Evolutionary conservation across 176 grass and related monocot genomes (phyloP).

Genomic region (Avena atlantica): DNA sequence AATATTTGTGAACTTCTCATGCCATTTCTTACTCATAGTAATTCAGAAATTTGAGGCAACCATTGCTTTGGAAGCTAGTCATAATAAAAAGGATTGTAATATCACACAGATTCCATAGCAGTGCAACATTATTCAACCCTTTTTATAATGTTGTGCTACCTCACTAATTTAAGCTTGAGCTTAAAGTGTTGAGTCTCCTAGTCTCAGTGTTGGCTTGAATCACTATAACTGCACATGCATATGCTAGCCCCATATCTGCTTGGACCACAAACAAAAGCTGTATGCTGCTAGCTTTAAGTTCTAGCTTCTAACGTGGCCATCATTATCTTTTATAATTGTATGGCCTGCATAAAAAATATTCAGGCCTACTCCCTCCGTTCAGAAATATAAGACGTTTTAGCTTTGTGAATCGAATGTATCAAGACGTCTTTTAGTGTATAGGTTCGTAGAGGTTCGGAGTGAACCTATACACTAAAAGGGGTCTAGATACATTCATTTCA

Average conservation of each 20-base stretch:
- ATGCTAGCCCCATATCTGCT: not conserved
- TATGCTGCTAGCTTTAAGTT: conserved; percentile 5
- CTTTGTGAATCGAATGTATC: no score
- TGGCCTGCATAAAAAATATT: not conserved
- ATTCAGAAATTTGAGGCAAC: not conserved
- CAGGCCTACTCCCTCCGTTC: not conserved
- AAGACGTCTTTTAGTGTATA: no score
- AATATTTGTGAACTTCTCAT: not conserved
- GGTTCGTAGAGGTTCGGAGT: no score
- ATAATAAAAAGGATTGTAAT: not conserved
- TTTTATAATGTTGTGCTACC: no score
- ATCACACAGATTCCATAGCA: not conserved
- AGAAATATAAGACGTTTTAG: no score
- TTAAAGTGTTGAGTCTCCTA: not conserved
- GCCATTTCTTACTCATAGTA: not conserved
- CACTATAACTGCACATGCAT: conserved; percentile 1
- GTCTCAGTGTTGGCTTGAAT: conserved; percentile 26
- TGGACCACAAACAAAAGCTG: conserved; percentile 35
- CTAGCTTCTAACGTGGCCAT: not conserved
- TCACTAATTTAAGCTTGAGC: not conserved
- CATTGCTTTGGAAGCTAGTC: conserved; percentile 7
- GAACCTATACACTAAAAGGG: no score
- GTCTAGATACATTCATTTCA: no score
- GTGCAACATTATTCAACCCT: not conserved
- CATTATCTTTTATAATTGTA: conserved; percentile 2